These are phyloP conservation scores for Paragyromitra xinjiangensis DNA, from an alignment of 495 filamentous ascomycete species.

Conservation along the genomic window DNA sequence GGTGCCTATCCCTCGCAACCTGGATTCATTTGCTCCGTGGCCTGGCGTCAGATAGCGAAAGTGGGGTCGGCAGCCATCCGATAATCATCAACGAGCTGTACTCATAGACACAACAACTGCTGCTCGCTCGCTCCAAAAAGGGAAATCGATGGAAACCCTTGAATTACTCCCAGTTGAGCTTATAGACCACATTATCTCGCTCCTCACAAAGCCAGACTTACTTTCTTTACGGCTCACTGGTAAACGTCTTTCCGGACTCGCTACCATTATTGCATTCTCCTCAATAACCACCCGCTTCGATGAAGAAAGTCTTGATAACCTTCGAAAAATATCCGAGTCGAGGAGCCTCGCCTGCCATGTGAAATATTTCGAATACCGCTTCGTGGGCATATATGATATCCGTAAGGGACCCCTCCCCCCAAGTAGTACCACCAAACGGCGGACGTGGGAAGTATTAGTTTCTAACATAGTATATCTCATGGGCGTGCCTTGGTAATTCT, in stretches of 20 bases:
- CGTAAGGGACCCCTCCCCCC: constrained; percentile 19
- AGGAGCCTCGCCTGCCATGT: constrained; percentile 31
- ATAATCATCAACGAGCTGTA: background rate
- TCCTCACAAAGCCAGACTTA: constrained; percentile 30
- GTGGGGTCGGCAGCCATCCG: background rate
- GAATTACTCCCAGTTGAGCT: constrained; percentile 39
- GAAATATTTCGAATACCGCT: constrained; percentile 33
- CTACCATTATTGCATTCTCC: constrained; percentile 23
- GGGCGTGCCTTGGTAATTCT: background rate
- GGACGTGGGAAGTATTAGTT: background rate
- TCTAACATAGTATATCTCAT: constrained; percentile 10
- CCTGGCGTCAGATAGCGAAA: no score
- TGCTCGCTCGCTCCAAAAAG: no score
- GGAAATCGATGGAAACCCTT: constrained; percentile 22
- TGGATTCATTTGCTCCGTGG: no score
- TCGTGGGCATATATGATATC: constrained; percentile 30
- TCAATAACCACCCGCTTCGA: constrained; percentile 18
- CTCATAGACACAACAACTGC: background rate
- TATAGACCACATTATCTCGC: constrained; percentile 36
- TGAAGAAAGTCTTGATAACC: constrained; percentile 27
- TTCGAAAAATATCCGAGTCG: constrained; percentile 28
- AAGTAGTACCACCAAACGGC: background rate
- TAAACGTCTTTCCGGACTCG: constrained; percentile 28
- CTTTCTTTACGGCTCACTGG: constrained; percentile 23
- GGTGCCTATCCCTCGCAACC: no score